phyloP scores from a whole-genome alignment of 1,139 yeast genomes.

The Blastobotrys apis region DNA sequence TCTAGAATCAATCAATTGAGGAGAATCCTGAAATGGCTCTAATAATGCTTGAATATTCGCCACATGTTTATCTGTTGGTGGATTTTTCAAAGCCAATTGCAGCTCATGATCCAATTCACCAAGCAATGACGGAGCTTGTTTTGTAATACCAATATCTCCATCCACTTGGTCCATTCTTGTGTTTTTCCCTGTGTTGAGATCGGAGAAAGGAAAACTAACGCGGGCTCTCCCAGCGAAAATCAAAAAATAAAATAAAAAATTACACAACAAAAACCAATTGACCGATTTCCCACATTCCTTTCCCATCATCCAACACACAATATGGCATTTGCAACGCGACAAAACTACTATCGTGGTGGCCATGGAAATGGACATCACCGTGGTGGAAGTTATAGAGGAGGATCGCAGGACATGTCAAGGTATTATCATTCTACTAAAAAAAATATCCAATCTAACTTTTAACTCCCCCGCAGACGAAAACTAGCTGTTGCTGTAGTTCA shows the following conservation, averaged over 20 bases:
- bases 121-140: slow-evolving; percentile 23
- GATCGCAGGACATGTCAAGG: slow-evolving; percentile 7
- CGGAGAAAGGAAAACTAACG: too few species aligned
- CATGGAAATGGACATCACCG: slow-evolving; percentile 7
- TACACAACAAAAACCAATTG: too few species aligned
- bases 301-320: background rate
- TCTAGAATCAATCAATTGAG: slow-evolving; percentile 36
- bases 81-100: slow-evolving; percentile 4
- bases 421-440: background rate
- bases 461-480: slow-evolving; percentile 5
- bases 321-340: slow-evolving; percentile 5
- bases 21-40: slow-evolving; percentile 35
- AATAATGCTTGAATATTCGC: slow-evolving; percentile 16
- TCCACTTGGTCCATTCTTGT: slow-evolving; percentile 14
- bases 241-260: background rate
- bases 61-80: slow-evolving; percentile 5
- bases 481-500: slow-evolving; percentile 4
- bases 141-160: slow-evolving; percentile 21
- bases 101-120: slow-evolving; percentile 13
- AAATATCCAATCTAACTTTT: background rate
- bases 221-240: too few species aligned
- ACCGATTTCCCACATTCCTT: too few species aligned
- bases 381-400: slow-evolving; percentile 4
- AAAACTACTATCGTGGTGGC: background rate
- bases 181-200: background rate